Evolutionary conservation across 1,284 basidiomycete genomes (phyloP).

Genomic region (Ganoderma boninense): DNA sequence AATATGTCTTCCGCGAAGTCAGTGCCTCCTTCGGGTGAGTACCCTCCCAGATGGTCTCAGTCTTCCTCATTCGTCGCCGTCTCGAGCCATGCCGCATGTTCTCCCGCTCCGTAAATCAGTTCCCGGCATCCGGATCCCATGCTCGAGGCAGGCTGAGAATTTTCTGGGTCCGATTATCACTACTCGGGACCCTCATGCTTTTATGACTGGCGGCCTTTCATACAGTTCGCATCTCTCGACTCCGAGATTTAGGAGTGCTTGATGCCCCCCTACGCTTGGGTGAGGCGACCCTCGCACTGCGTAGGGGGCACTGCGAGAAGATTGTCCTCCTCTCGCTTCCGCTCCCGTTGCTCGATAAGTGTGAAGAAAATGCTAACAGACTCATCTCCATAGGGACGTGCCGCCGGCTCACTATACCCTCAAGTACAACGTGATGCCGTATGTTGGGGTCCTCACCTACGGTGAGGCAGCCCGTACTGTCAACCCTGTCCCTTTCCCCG

Average conservation of each 20-base stretch:
- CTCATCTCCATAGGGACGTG: conserved; percentile 56
- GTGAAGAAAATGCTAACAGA: conserved; percentile 22
- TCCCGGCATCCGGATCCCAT: background rate
- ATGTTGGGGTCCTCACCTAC: conserved; percentile 81
- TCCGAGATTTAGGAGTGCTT: background rate
- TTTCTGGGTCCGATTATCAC: background rate
- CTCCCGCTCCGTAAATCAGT: background rate
- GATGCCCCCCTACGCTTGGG: background rate
- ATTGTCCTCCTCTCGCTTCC: conserved; percentile 7
- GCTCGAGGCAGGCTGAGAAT: background rate
- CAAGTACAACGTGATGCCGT: conserved; percentile 92
- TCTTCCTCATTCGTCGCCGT: conserved; percentile 6
- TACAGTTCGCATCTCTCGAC: background rate
- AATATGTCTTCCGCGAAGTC: conserved; percentile 85
- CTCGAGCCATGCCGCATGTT: background rate
- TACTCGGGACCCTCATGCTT: conserved; percentile 6
- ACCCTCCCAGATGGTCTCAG: background rate
- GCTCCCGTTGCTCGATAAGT: conserved; percentile 18
- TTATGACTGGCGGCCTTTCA: background rate
- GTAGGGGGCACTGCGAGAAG: conserved; percentile 2
- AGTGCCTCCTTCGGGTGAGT: conserved; percentile 83
- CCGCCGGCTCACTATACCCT: conserved; percentile 76
- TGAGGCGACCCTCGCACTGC: background rate
- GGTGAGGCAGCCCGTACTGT: conserved; percentile 76
- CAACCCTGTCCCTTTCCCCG: conserved; percentile 60